A percentile compares a stretch with the other conserved stretches of the same genome.
phyloP scores from a whole-genome alignment of 108 stramenopile species.

The Cylindrotheca closterium region DNA sequence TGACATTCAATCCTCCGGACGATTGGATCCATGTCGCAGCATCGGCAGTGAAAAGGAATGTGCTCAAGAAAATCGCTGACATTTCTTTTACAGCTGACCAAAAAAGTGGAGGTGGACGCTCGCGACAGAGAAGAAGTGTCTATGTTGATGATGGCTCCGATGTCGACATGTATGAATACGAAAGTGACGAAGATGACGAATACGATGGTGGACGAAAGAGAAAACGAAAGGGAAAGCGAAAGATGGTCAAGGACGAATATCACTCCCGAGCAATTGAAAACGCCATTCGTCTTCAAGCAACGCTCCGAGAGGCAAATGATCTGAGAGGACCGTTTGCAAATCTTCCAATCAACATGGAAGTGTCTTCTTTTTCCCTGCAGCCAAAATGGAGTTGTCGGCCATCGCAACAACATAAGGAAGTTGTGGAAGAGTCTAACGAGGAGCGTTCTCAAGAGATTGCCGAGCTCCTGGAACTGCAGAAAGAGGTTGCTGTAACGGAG shows the following conservation, averaged over 20 bases:
- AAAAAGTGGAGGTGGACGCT: constrained; percentile 10
- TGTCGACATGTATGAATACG: constrained; percentile 78
- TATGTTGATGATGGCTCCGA: constrained; percentile 80
- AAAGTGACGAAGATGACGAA: constrained; percentile 74
- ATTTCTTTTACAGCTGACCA: constrained; percentile 25
- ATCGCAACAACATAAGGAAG: background rate
- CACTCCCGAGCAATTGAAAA: constrained; percentile 46
- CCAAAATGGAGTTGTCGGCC: constrained; percentile 42
- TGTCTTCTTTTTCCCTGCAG: constrained; percentile 41
- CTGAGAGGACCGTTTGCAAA: constrained; percentile 49
- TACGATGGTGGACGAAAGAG: constrained; percentile 25
- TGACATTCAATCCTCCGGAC: constrained; percentile 69
- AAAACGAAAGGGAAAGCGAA: constrained; percentile 17
- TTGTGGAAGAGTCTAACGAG: constrained; percentile 1
- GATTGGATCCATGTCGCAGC: constrained; percentile 76
- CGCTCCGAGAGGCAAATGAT: constrained; percentile 35
- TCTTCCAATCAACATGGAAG: constrained; percentile 31
- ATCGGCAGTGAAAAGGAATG: constrained; percentile 49
- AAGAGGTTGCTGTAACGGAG: constrained; percentile 27
- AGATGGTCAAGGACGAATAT: constrained; percentile 32
- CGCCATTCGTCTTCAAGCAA: constrained; percentile 37
- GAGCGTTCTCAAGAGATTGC: constrained; percentile 28
- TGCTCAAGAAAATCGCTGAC: constrained; percentile 58
- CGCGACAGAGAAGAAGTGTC: constrained; percentile 42
- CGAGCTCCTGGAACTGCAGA: constrained; percentile 31